Conservation (phyloP, 495 filamentous ascomycete species). For the Aspergillus funiculosus region DNA sequence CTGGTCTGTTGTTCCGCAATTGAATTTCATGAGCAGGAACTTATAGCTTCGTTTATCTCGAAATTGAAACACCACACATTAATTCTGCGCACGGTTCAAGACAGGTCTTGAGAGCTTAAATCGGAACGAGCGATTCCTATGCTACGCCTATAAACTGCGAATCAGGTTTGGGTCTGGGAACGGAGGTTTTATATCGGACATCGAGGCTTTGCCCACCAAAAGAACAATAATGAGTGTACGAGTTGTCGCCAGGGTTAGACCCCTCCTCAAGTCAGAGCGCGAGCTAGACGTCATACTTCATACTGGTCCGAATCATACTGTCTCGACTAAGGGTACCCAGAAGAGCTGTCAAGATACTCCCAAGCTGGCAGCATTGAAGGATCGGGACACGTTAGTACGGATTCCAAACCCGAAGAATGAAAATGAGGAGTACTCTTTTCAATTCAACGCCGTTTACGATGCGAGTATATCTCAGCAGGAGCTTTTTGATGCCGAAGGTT, state of each 20-base stretch:
- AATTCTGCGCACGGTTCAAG: no score
- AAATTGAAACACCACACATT: no score
- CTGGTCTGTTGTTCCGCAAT: not conserved
- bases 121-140: no score
- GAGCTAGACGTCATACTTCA: conserved; percentile 80
- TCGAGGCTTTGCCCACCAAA: not conserved
- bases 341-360: conserved; percentile 33
- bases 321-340: conserved; percentile 23
- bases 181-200: no score
- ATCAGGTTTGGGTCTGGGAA: no score
- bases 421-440: conserved; percentile 83
- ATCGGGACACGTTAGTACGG: conserved; percentile 65
- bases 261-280: conserved; percentile 74
- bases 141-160: no score
- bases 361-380: conserved; percentile 41
- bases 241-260: conserved; percentile 84
- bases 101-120: no score
- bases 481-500: conserved; percentile 84
- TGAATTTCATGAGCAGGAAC: no score
- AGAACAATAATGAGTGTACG: conserved; percentile 54
- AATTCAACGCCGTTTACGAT: conserved; percentile 92
- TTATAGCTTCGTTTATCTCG: no score
- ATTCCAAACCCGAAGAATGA: conserved; percentile 96
- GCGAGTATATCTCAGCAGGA: conserved; percentile 71
- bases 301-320: conserved; percentile 33